Conservation (phyloP, 2,329 filamentous ascomycete genomes). For the Xylaria sp. region DNA sequence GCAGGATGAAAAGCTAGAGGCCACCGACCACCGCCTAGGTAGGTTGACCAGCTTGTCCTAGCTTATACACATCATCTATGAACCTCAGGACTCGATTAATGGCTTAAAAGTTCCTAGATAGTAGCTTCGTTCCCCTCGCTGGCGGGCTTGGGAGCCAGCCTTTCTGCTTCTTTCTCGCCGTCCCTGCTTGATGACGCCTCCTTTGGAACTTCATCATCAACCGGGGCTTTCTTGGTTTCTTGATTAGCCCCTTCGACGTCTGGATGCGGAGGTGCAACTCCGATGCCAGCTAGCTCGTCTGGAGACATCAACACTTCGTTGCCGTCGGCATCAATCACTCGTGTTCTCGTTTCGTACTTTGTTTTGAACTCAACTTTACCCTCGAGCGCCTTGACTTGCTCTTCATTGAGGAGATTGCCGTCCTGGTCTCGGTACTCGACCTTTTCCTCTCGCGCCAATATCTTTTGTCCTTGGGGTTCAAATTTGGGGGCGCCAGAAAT, state of each 20-base stretch:
- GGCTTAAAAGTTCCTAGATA: constrained; percentile 27
- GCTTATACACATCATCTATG: constrained; percentile 19
- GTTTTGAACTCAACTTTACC: constrained; percentile 97
- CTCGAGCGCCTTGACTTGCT: constrained; percentile 83
- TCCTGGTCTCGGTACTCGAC: constrained; percentile 95
- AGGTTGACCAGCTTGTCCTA: constrained; percentile 12
- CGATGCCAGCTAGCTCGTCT: constrained; percentile 53
- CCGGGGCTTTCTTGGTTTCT: constrained; percentile 61
- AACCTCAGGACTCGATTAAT: constrained; percentile 1
- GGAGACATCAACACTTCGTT: constrained; percentile 72
- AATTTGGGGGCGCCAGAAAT: constrained; percentile 61
- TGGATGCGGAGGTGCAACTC: constrained; percentile 67
- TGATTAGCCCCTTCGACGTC: constrained; percentile 70
- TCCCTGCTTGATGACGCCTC: constrained; percentile 62
- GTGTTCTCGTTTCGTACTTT: constrained; percentile 92
- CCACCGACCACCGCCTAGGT: constrained; percentile 20
- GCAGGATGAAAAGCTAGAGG: constrained; percentile 31
- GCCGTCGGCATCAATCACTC: constrained; percentile 80
- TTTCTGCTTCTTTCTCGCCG: constrained; percentile 67
- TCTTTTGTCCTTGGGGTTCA: constrained; percentile 58
- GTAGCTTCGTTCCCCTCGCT: constrained; percentile 71
- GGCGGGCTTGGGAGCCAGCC: constrained; percentile 67
- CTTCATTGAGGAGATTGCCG: constrained; percentile 85
- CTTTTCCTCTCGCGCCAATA: constrained; percentile 75
- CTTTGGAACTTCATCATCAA: constrained; percentile 52